Base-by-base conservation (phyloP, 805 yeast genomes). In the Schwanniomyces vanrijiae region DNA sequence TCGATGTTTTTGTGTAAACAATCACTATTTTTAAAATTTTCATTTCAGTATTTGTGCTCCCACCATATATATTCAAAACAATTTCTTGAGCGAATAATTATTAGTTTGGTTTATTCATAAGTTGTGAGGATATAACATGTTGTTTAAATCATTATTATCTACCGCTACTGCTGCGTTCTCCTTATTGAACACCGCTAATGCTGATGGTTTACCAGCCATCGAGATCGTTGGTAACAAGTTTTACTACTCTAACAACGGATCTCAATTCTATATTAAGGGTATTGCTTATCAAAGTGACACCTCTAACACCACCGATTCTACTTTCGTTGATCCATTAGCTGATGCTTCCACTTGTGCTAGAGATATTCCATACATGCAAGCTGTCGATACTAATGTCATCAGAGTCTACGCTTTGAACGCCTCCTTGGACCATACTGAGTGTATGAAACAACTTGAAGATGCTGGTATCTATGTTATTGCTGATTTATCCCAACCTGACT, bases 391-490 rank as follows among this genome's bases (percentile, higher is more conserved):
- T 50, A 87, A 87, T 62, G 84, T 83, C 47, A 73, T 87, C 55
- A 78, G 92, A 73, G 90, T 87, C 29, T 87, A 87, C 61, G 90
- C 92, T 38, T 69, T 87, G 45, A 81, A 87, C 71, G 71, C 77
- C n/a, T 60, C 78, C 35, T 58, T 71, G 51, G 88, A 86, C 64
- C 94, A 87, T 68, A 65, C 78, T 44, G 77, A 75, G 43, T 87
- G 94, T 77, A 83, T 87, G 90, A 42, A 69, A 26, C 66, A 80
- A 55, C 72, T 87, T 56, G 73, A 75, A 51, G 88, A 87, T 21
- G 95, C 92, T 46, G 97, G 97, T 44, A 91, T 94, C 58, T 94
- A 94, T 63, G 89, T 92, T 25, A 71, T 94, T 59, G 84, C 96
- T 35, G 99, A 94, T 70, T 78, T 94, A 56, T 83, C 96, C 21